Percentiles rank a stretch among this genome's conserved stretches.
phyloP scores from a whole-genome alignment of 495 filamentous ascomycete species.

The Neurospora sp. region DNA sequence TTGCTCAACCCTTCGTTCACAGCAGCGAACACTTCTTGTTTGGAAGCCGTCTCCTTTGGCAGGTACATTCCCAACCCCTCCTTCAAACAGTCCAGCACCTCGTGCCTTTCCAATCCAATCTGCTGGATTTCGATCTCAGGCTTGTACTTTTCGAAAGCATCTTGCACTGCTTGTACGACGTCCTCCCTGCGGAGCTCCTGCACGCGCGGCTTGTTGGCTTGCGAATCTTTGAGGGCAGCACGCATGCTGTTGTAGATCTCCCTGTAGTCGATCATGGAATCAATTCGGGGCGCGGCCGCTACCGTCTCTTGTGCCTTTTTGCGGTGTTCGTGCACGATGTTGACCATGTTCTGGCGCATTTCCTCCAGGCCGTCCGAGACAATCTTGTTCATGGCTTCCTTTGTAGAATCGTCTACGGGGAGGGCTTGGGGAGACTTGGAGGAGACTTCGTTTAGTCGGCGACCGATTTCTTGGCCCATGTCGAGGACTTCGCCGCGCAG shows the following conservation, averaged over 20 bases:
- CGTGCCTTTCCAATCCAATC: conserved; percentile 78
- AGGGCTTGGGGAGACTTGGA: conserved; percentile 27
- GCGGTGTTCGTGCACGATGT: conserved; percentile 62
- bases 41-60: conserved; percentile 50
- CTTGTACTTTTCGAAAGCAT: conserved; percentile 85
- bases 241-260: conserved; percentile 75
- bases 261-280: conserved; percentile 51
- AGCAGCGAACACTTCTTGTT: conserved; percentile 71
- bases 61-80: conserved; percentile 74
- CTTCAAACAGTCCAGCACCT: conserved; percentile 72
- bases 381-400: conserved; percentile 65
- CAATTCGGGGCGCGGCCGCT: neutral
- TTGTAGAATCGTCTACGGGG: conserved; percentile 37
- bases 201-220: conserved; percentile 36
- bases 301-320: conserved; percentile 45
- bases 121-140: conserved; percentile 85
- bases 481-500: conserved; percentile 85
- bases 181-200: conserved; percentile 54
- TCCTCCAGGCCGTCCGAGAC: conserved; percentile 70
- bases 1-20: conserved; percentile 75
- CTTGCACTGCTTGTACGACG: conserved; percentile 72
- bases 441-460: conserved; percentile 61
- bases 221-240: conserved; percentile 61
- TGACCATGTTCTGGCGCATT: conserved; percentile 70
- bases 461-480: conserved; percentile 80